phyloP scores from a whole-genome alignment of 768 basidiomycete species.

The Pisolithus orientalis region DNA sequence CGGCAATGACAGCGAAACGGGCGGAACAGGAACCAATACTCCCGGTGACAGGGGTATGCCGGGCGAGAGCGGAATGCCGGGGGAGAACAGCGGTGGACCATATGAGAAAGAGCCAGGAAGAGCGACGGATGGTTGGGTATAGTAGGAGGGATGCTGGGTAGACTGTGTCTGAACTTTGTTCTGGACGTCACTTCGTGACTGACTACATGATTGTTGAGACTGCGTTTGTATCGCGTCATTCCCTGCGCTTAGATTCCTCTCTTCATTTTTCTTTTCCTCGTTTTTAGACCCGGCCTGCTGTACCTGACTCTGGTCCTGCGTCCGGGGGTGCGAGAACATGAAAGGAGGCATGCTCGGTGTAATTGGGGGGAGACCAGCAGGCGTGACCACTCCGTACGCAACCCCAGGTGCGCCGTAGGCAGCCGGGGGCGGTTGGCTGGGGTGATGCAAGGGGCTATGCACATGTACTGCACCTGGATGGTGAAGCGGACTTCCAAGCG shows the following conservation, averaged over 20 bases:
- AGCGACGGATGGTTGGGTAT: constrained; percentile 7
- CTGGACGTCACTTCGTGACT: neutral
- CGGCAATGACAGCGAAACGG: constrained; percentile 13
- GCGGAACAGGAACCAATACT: neutral
- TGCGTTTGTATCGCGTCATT: constrained; percentile 3
- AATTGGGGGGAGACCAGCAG: constrained; percentile 83
- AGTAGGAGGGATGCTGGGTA: constrained; percentile 7
- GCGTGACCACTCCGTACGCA: constrained; percentile 45
- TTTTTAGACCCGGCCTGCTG: constrained; percentile 6
- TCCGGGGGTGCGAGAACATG: constrained; percentile 63
- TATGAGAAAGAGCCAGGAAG: constrained; percentile 19
- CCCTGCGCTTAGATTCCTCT: constrained; percentile 1
- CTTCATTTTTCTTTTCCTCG: constrained; percentile 2
- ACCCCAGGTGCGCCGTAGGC: constrained; percentile 7
- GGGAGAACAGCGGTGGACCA: constrained; percentile 22
- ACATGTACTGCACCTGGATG: constrained; percentile 22
- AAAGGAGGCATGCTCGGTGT: constrained; percentile 98
- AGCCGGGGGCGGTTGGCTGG: constrained; percentile 16
- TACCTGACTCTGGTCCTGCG: constrained; percentile 13
- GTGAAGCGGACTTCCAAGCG: constrained; percentile 26
- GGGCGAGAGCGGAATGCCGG: constrained; percentile 26
- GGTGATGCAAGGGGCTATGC: constrained; percentile 28
- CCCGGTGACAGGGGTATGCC: constrained; percentile 19
- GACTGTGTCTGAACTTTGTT: neutral
- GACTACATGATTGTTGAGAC: constrained; percentile 2